phyloP scores from a whole-genome alignment of 2,329 filamentous ascomycete species.

The Fusarium sp. region DNA sequence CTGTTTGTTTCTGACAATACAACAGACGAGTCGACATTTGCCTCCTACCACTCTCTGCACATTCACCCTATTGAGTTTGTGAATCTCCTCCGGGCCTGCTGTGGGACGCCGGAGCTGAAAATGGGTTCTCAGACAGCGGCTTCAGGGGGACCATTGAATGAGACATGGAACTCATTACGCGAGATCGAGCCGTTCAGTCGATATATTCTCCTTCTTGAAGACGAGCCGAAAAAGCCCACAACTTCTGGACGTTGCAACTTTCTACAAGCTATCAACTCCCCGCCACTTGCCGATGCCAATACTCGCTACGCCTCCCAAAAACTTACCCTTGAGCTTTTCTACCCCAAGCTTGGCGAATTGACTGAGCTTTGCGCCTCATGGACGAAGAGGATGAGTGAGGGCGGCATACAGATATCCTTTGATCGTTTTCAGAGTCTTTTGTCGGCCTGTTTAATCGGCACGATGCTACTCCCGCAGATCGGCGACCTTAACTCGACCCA shows the following conservation, averaged over 20 bases:
- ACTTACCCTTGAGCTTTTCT: slow-evolving; percentile 68
- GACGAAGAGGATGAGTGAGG: slow-evolving; percentile 62
- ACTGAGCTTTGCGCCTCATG: slow-evolving; percentile 64
- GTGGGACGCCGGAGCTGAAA: slow-evolving; percentile 64
- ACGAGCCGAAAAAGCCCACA: slow-evolving; percentile 9
- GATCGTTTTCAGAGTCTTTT: slow-evolving; percentile 69
- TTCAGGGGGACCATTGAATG: slow-evolving; percentile 65
- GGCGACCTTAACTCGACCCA: slow-evolving; percentile 63
- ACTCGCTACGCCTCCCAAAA: slow-evolving; percentile 63
- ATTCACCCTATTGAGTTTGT: slow-evolving; percentile 77
- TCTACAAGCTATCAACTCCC: slow-evolving; percentile 20
- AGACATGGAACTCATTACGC: slow-evolving; percentile 63
- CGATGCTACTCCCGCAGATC: slow-evolving; percentile 65
- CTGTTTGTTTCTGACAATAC: slow-evolving; percentile 6
- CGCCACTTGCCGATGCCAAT: slow-evolving; percentile 50
- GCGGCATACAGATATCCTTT: slow-evolving; percentile 64
- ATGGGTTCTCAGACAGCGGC: slow-evolving; percentile 53
- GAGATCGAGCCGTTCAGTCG: slow-evolving; percentile 63
- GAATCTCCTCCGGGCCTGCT: slow-evolving; percentile 78
- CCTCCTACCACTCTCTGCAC: slow-evolving; percentile 75
- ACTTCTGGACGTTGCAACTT: slow-evolving; percentile 9
- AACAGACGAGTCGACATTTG: slow-evolving; percentile 77
- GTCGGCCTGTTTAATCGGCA: slow-evolving; percentile 63
- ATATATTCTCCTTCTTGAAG: slow-evolving; percentile 70
- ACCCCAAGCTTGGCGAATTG: slow-evolving; percentile 68